A percentile compares a stretch with the other conserved stretches of the same genome.
Evolutionary conservation across 371 early-diverging fungal genomes (phyloP).

Genomic region (Entomophthora muscae): DNA sequence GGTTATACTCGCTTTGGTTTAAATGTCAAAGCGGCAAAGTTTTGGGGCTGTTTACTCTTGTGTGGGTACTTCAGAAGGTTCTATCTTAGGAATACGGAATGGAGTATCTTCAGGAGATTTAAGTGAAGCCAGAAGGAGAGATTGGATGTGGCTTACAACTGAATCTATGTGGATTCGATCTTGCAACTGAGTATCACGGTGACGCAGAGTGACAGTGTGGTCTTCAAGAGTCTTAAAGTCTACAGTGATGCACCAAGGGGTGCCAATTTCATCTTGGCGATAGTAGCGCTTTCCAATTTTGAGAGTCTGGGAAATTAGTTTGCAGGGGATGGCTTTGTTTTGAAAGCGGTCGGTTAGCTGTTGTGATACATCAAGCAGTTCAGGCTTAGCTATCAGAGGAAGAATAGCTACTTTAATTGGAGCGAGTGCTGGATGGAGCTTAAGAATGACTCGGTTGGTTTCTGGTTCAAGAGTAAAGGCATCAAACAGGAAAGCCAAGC

Average conservation of each 20-base stretch:
- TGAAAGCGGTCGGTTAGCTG: slow-evolving; percentile 19
- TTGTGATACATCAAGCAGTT: slow-evolving; percentile 21
- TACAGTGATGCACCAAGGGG: slow-evolving; percentile 48
- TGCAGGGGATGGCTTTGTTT: slow-evolving; percentile 24
- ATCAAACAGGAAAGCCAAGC: slow-evolving; percentile 42
- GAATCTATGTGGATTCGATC: slow-evolving; percentile 25
- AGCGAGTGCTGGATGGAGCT: slow-evolving; percentile 39
- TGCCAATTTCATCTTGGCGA: slow-evolving; percentile 50
- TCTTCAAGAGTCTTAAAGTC: slow-evolving; percentile 34
- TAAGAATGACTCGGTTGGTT: slow-evolving; percentile 24
- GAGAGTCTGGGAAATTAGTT: slow-evolving; percentile 29
- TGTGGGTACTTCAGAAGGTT: not conserved
- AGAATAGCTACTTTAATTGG: slow-evolving; percentile 44
- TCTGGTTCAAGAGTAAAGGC: slow-evolving; percentile 28
- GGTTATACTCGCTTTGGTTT: too few relatives aligned
- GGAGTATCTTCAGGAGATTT: not conserved
- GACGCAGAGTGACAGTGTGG: slow-evolving; percentile 37
- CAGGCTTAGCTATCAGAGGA: slow-evolving; percentile 32
- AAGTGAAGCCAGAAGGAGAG: not conserved
- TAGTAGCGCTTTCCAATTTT: slow-evolving; percentile 53
- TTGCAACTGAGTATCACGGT: slow-evolving; percentile 40
- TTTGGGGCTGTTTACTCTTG: too few relatives aligned
- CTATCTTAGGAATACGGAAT: not conserved
- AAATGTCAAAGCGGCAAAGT: too few relatives aligned
- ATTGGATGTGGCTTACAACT: slow-evolving; percentile 10